Conservation (phyloP, 148 eudicot species). For the Mesembryanthemum crystallinum region DNA sequence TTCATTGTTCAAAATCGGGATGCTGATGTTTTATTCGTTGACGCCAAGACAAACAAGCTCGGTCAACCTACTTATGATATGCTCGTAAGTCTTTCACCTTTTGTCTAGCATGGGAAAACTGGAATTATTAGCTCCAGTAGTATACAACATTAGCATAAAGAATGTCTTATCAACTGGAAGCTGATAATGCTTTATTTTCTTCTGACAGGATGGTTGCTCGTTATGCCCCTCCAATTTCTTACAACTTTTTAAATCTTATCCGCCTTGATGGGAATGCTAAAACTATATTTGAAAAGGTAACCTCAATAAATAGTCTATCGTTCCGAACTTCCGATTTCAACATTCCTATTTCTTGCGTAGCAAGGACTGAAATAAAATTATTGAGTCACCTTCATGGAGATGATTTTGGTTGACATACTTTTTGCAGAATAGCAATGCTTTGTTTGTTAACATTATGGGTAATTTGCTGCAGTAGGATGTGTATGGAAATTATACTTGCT, state of each 20-base stretch:
- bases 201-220: conserved; percentile 92
- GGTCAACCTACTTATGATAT: conserved; percentile 88
- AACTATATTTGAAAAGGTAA: conserved; percentile 80
- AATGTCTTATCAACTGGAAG: neutral
- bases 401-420: neutral
- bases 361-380: neutral
- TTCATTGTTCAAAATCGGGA: conserved; percentile 81
- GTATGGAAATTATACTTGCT: no score
- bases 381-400: no score
- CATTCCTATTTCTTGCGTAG: neutral
- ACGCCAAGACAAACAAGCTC: conserved; percentile 95
- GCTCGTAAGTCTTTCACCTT: conserved; percentile 67
- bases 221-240: conserved; percentile 92
- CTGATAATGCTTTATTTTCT: conserved; percentile 8
- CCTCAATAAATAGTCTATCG: conserved; percentile 3
- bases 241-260: conserved; percentile 80
- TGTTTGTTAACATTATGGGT: neutral
- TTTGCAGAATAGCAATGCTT: neutral
- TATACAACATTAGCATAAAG: neutral
- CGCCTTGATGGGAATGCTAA: conserved; percentile 62
- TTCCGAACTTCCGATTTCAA: no score
- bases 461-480: no score
- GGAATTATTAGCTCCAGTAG: neutral
- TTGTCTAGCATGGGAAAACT: conserved; percentile 6
- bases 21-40: conserved; percentile 81